Evolutionary conservation across 306 rosid species (phyloP), one percentile per base, ranked within the genome.

Genomic region (Sophora flavescens): DNA sequence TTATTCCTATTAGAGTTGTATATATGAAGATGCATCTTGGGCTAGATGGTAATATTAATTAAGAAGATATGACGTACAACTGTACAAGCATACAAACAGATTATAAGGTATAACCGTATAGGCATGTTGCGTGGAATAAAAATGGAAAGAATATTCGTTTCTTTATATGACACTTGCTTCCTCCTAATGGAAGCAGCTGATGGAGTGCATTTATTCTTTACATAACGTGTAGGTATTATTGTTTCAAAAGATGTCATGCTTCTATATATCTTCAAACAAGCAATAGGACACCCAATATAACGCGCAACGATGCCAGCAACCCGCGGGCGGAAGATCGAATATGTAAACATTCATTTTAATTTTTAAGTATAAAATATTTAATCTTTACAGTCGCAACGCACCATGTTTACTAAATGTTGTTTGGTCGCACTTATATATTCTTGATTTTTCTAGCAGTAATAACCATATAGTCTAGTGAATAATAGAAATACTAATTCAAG

Each of bases 201-300:
- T 59, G 1, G 5, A 53, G 13, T 18, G 65, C 70, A 72, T 66
- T 71, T 76, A 77, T 84, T 81, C 82, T 52, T 80, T 65, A 15
- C 74, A 76, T 38, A 12, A 80, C 58, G 28, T 75, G 45, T 41
- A 12, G 79, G 79, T 84, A 70, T 71, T n/a, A 60, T 70, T 41
- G 63, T 60, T 58, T 72, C 80, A 52, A 45, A 30, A 32, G 53
- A 75, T 16, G 47, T 57, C 38, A 45, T 68, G 2, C 56, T 14
- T 1, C 1, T 9, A 61, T 48, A 4, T 56, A 53, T 74, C 59
- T 44, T 66, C 36, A 11, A 68, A 41, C 35, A 48, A 36, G 72
- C 53, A 57, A 77, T 8, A 7, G 16, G 26, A 42, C 17, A 41
- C 15, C 32, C 32, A 30, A 30, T 22, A 22, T 22, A 22, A 22